Base-by-base conservation (phyloP, 179 eudicot species). In the Beta corolliflora region DNA sequence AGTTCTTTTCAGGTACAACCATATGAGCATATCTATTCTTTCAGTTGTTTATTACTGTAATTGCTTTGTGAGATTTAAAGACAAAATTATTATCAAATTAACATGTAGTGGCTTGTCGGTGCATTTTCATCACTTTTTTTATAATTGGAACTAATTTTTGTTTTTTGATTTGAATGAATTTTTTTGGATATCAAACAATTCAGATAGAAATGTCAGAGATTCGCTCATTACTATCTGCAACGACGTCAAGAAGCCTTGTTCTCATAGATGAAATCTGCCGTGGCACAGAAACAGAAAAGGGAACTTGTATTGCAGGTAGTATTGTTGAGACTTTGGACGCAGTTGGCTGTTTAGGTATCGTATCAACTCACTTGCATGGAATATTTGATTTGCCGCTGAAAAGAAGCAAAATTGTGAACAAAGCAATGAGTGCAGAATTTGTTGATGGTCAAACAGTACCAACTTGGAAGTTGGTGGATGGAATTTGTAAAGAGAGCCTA, bases 131-230 rank as follows among this genome's bases (percentile, higher is more conserved):
- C 4, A 12, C 12, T 48, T 25, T 63, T 25, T 44, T 68, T 41
- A 36, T 68, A 18, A 5, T 15, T 19, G 29, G 71, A 36, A 60
- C n/a, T 73, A 65, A 36, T 41, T 7, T 65, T n/a, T 23, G n/a
- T 10, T 16, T 11, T 41, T 9, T 29, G 70, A 70, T 44, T 77
- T 21, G 46, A 4, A 46, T 11, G 53, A 41, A 12, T 14, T 78
- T n/a, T 81, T 25, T 36, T 69, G 75, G 54, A 12, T 21, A 9
- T 55, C 60, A 46, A 56, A 67, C 82, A 52, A 65, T 58, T 82
- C 91, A 95, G 99, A 89, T 96, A 84, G 98, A 94, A 89, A 96
- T 96, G 98, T 94, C 99, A 13, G 99, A 96, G 86, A 84, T 96
- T 8, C 98, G 99, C 60, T 92, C 99, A 60, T 84, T 94, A 70